Evolutionary conservation across 164 flowering plant genomes (phyloP), one percentile per base, ranked within the genome.

Genomic region (Aristolochia contorta): DNA sequence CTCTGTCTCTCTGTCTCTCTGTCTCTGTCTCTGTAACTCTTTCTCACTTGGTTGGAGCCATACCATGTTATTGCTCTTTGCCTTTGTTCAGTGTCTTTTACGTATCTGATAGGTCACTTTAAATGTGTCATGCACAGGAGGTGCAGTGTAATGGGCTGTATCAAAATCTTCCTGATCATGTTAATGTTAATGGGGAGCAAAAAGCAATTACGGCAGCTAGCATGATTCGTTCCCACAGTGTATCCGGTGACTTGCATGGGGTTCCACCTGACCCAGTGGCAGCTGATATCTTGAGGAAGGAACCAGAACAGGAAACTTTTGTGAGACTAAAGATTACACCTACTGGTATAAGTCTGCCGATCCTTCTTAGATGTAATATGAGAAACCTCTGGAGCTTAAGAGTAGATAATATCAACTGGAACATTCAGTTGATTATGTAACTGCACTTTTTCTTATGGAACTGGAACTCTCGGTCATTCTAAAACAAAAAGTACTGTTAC

Each of bases 231-330:
- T 83, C 97, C 16, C 95, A 88, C 51, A 91, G 97, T 73, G 84
- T 85, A 20, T 84, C 99, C 63, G 99, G 97, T 63, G 96, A 94
- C 68, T 78, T 94, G 57, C 99, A 91, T 79, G 96, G 99, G 64
- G 93, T 89, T 57, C 99, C 77, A 61, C 97, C 96, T 67, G 93
- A 89, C 59, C 97, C 99, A 49, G 77, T 94, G 60, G 96, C 99
- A 50, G 99, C 99, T 69, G 99, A 94, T 77, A 91, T 94, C 70
- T 77, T 94, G 2, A 78, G 97, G 73, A 90, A 87, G 77, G 95
- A 86, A 59, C 97, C 97, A 41, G 97, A 90, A 78, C 97, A 90
- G 14, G 97, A 90, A 74, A 85, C 76, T 59, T 90, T 90, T 79
- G 87, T 81, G 6, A 82, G 91, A 18, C 79, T 94, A 63, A 82